These are phyloP conservation scores for Alternaria novae-zelandiae DNA, from an alignment of 2,329 filamentous ascomycete genomes.

Conservation along the genomic window DNA sequence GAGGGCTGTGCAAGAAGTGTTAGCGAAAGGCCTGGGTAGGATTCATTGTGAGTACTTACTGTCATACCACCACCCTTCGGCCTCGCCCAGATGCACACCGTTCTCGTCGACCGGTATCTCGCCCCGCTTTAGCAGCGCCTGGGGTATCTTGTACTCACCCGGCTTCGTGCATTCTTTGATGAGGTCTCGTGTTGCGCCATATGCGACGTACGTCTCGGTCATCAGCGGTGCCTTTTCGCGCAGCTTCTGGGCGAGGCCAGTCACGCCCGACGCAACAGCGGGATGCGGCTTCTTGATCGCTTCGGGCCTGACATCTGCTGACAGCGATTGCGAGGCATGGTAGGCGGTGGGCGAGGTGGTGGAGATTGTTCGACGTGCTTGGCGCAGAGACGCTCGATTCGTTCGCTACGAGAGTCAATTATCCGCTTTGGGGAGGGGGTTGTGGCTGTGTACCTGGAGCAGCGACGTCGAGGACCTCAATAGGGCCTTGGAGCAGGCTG, in stretches of 20 bases:
- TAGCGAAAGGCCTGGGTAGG: slow-evolving; percentile 10
- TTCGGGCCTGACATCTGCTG: slow-evolving; percentile 22
- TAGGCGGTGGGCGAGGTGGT: slow-evolving; percentile 29
- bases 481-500: slow-evolving; percentile 42
- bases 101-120: slow-evolving; percentile 73
- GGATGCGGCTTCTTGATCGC: slow-evolving; percentile 26
- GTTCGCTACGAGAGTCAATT: slow-evolving; percentile 32
- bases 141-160: slow-evolving; percentile 78
- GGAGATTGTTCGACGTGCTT: slow-evolving; percentile 32
- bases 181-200: slow-evolving; percentile 77
- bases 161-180: slow-evolving; percentile 76
- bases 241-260: slow-evolving; percentile 37
- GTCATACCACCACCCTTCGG: slow-evolving; percentile 80
- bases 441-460: slow-evolving; percentile 25
- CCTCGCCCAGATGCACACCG: slow-evolving; percentile 82
- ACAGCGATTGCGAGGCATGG: slow-evolving; percentile 27
- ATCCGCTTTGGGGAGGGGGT: neutral
- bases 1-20: slow-evolving; percentile 63
- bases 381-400: slow-evolving; percentile 24
- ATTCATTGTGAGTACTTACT: slow-evolving; percentile 60
- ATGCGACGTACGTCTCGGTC: slow-evolving; percentile 75
- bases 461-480: slow-evolving; percentile 19
- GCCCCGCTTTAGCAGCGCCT: slow-evolving; percentile 68
- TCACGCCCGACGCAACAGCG: slow-evolving; percentile 19
- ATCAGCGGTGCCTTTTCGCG: slow-evolving; percentile 42